Base-by-base conservation (phyloP, 345 rosid genomes). In the Turnera subulata region DNA sequence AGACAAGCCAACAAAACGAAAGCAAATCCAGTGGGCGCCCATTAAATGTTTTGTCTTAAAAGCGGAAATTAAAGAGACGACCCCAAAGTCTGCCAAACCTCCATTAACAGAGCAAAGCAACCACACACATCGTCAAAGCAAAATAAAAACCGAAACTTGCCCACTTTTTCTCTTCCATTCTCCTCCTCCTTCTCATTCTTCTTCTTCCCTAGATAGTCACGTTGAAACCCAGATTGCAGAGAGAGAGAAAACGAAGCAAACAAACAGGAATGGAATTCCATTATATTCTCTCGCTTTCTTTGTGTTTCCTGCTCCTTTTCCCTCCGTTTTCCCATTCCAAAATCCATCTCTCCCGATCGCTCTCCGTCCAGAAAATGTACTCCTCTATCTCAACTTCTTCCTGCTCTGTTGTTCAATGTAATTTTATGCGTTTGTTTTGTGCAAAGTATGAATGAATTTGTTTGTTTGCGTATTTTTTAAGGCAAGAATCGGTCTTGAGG, bases 401-500 rank as follows among this genome's bases (percentile, higher is more conserved):
- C 8, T 29, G 35, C 8, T 29, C 35, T 37, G 12, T n/a, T 56
- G 11, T 58, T 5, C n/a, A n/a, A n/a, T 42, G 15, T 29, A 6
- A 51, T 40, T 29, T 23, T 50, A 56, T 39, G 33, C 20, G 11
- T 38, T 20, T 61, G 7, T 21, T 6, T 11, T 46, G 14, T 11
- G 49, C n/a, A 4, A 39, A 33, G 25, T 37, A 5, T 63, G 62
- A 33, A 46, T 59, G 62, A 33, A 46, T 59, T 70, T 46, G 56
- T 51, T 68, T 14, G n/a, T n/a, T 33, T 40, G 42, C 24, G 11
- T 25, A 61, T 26, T 46, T 51, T 46, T 32, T 37, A 66, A 84
- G 96, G 55, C 53, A 59, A 46, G 80, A 59, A 62, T 76, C 87
- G 55, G 74, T 76, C 51, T 52, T 78, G 40, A 70, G 73, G 65